Conservation (phyloP, 768 basidiomycete genomes). For the Chlorophyllum brunneum region DNA sequence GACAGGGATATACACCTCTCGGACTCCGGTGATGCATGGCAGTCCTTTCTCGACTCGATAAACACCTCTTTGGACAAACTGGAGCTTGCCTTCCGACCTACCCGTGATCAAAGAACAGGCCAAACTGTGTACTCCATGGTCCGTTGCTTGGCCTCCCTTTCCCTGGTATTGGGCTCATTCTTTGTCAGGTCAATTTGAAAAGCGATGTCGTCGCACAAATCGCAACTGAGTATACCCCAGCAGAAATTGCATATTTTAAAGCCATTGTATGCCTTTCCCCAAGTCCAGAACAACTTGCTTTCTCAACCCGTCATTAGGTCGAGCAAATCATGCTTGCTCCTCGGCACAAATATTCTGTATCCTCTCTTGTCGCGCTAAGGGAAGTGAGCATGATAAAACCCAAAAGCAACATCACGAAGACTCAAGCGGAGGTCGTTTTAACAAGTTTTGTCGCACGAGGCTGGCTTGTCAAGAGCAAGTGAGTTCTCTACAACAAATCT, state of each 20-base stretch:
- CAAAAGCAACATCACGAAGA: slow-evolving; percentile 63
- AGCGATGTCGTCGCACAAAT: slow-evolving; percentile 80
- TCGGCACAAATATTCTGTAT: slow-evolving; percentile 68
- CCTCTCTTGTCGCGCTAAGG: slow-evolving; percentile 72
- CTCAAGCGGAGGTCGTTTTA: slow-evolving; percentile 69
- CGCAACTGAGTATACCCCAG: slow-evolving; percentile 76
- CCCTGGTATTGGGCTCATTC: background rate
- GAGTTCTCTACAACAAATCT: slow-evolving; percentile 25
- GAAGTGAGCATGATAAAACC: slow-evolving; percentile 59
- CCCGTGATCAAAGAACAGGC: slow-evolving; percentile 63
- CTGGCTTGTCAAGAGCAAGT: slow-evolving; percentile 76
- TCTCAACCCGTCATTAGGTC: slow-evolving; percentile 44
- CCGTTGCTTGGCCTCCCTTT: slow-evolving; percentile 20
- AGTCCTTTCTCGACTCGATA: slow-evolving; percentile 52
- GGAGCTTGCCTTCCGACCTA: slow-evolving; percentile 66
- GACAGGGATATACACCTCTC: slow-evolving; percentile 31
- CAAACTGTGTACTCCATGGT: slow-evolving; percentile 68
- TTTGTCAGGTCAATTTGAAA: slow-evolving; percentile 67
- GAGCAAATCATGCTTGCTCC: slow-evolving; percentile 87
- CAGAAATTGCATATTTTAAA: slow-evolving; percentile 84
- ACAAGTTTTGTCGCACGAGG: slow-evolving; percentile 81
- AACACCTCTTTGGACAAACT: slow-evolving; percentile 64
- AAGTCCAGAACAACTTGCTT: background rate
- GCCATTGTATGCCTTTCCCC: slow-evolving; percentile 52
- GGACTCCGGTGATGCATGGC: slow-evolving; percentile 54